Percentiles rank a stretch among this genome's conserved stretches.
Conservation (phyloP, 75 land plant species). For the Azolla pinnata region DNA sequence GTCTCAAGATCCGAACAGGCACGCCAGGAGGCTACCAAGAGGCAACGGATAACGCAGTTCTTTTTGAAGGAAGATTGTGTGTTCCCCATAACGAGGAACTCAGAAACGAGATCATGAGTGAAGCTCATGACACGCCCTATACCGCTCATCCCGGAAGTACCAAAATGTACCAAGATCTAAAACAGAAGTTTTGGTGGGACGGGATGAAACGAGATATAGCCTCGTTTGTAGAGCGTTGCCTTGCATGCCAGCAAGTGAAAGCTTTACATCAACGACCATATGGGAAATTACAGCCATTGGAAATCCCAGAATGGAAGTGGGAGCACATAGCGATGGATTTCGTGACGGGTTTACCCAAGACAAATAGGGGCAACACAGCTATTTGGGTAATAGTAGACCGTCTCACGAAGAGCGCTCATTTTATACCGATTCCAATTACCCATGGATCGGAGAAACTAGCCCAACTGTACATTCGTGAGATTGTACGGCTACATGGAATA, state of each 20-base stretch:
- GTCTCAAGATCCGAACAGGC: background rate
- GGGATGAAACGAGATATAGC: conserved; percentile 12
- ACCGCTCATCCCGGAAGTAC: conserved; percentile 9
- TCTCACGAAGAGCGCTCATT: conserved; percentile 27
- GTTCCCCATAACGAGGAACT: background rate
- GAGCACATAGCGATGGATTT: conserved; percentile 29
- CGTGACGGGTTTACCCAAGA: conserved; percentile 11
- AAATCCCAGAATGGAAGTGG: background rate
- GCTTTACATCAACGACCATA: conserved; percentile 8
- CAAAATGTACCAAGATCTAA: conserved; percentile 6
- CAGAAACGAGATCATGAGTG: background rate
- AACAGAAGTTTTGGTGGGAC: conserved; percentile 13
- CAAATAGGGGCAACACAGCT: background rate
- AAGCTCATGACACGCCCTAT: conserved; percentile 6
- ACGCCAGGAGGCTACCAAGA: background rate
- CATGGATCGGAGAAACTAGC: conserved; percentile 15
- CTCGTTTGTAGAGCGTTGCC: conserved; percentile 9
- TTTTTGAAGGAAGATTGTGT: background rate
- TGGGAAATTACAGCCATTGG: conserved; percentile 13
- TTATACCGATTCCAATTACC: conserved; percentile 13
- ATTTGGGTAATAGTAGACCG: conserved; percentile 38
- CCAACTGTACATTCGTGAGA: conserved; percentile 1
- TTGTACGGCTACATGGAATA: conserved; percentile 16
- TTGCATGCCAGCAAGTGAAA: conserved; percentile 25
- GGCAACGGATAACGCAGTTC: background rate